phyloP scores from a whole-genome alignment of 345 rosid species.

The Arabis alpina region DNA sequence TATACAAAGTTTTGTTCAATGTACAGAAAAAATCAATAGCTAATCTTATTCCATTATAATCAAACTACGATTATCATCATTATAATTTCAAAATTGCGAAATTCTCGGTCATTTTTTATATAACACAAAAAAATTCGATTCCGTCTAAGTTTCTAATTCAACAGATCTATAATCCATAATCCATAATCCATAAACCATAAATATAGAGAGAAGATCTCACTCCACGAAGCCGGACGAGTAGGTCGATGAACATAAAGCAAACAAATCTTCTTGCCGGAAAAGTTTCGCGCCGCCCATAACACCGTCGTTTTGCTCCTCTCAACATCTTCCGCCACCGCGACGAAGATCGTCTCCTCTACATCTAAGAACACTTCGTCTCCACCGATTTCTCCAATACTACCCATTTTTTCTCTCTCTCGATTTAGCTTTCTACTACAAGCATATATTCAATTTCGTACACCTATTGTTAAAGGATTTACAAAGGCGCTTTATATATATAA shows the following conservation, averaged over 20 bases:
- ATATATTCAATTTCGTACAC: neutral
- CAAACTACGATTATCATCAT: neutral
- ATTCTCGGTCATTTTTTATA: neutral
- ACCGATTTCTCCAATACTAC: conserved; percentile 40
- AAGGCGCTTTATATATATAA: conserved; percentile 25
- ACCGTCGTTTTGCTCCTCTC: conserved; percentile 62
- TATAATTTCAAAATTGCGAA: neutral
- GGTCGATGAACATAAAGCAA: conserved; percentile 78
- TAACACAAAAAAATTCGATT: neutral
- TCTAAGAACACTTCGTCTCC: conserved; percentile 42
- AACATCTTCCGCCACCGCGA: conserved; percentile 74
- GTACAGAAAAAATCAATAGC: neutral
- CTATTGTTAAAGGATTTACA: neutral
- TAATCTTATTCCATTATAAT: conserved; percentile 7
- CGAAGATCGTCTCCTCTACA: conserved; percentile 69
- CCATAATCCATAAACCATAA: conserved; percentile 29
- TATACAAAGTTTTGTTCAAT: neutral
- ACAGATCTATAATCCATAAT: conserved; percentile 26
- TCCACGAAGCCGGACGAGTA: conserved; percentile 46
- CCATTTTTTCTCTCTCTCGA: conserved; percentile 47
- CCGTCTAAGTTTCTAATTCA: conserved; percentile 4
- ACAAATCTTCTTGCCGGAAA: conserved; percentile 71
- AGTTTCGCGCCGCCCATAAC: conserved; percentile 69
- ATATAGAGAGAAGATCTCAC: conserved; percentile 51
- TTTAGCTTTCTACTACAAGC: neutral